phyloP scores from a whole-genome alignment of 2,329 filamentous ascomycete species.

The Emergomyces pasteurianus region DNA sequence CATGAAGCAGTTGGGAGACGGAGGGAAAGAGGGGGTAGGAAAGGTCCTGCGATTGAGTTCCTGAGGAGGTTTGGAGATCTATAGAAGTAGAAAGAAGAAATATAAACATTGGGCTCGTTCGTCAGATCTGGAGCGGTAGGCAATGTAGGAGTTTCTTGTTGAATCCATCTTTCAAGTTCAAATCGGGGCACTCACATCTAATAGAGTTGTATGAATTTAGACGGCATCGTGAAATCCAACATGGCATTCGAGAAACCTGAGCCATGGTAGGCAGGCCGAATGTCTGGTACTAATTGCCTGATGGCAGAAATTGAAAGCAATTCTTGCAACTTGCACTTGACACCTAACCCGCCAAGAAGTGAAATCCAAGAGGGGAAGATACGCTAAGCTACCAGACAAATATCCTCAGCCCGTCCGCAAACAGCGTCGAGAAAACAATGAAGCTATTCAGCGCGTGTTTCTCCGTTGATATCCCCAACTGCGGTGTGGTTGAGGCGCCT shows the following conservation, averaged over 20 bases:
- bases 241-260: not conserved
- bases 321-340: not conserved
- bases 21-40: constrained; percentile 54
- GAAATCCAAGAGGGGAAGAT: not conserved
- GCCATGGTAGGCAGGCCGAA: no score
- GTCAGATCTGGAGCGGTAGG: not conserved
- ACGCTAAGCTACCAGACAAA: not conserved
- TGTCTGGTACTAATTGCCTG: not conserved
- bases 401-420: not conserved
- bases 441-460: not conserved
- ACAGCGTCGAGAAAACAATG: not conserved
- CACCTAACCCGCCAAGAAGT: not conserved
- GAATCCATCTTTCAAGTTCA: no score
- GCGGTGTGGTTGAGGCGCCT: constrained; percentile 1
- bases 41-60: constrained; percentile 25
- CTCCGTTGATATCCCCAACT: not conserved
- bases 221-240: constrained; percentile 16
- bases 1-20: constrained; percentile 67
- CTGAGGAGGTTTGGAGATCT: constrained; percentile 27
- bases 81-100: not conserved
- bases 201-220: constrained; percentile 18
- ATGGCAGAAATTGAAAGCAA: not conserved
- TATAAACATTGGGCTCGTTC: not conserved
- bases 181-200: constrained; percentile 22
- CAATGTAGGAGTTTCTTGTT: not conserved